Base-by-base conservation (phyloP, 768 basidiomycete genomes). In the Neoboletus brunneissimus region DNA sequence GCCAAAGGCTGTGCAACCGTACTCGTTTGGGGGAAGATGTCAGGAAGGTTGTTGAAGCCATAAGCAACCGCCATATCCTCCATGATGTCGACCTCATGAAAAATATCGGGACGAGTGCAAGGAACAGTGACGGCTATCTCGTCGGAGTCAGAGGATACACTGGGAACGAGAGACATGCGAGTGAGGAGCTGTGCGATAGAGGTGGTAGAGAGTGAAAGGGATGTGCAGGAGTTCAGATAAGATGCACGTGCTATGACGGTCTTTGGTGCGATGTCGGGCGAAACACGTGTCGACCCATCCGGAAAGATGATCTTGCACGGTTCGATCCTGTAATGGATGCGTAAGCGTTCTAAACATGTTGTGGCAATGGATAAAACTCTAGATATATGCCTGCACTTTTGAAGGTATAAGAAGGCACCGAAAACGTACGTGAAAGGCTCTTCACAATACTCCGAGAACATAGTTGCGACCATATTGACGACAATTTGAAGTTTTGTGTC, bases 11-110 rank as follows among this genome's bases (percentile, higher is more conserved):
- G 93, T 22, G 92, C 96, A 38, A 98, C 91, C 8, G 97, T 98
- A 70, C 88, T 95, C 18, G 95, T 97, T 8, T 85, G 76, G 1
- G 97, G 97, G 83, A 99, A 94, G 15, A 84, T 86, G 64, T 91
- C 83, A 2, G 93, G 91, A 27, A 99, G 80, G 65, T 96, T 97
- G 77, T 99, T 98, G 80, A 94, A 98, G 2, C 97, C 97, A 68
- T 95, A 97, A 1, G 94, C 97, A 61, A 99, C 91, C 11, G 97
- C 97, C 2, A 89, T 93, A 61, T 99, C 97, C 70, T 99, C 97
- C 87, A 99, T 90, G 69, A 98, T 83, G 69, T 99, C 97, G 67
- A 95, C 97, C 71, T 98, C 94, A 69, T 99, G 97, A 53, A 99
- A 77, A 62, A 99, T 98, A 68, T 99, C 97, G 1, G 97, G 94